Percentiles rank a stretch among this genome's conserved stretches.
These are phyloP conservation scores for Phenoliferia sp. DNA, from an alignment of 1,284 basidiomycete species.

Conservation along the genomic window DNA sequence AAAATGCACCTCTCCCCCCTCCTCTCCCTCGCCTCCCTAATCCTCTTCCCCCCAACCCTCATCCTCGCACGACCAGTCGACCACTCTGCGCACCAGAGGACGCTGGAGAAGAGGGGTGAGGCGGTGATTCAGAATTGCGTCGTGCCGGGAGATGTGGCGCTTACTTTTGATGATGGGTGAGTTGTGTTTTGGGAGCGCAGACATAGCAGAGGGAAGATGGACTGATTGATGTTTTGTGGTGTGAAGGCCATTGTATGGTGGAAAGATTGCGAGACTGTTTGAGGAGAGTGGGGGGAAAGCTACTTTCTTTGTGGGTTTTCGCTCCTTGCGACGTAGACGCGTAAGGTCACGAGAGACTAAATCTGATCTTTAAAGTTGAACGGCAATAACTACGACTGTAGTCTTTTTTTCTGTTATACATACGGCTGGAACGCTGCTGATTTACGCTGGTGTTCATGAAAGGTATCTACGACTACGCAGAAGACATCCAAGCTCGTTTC, in stretches of 20 bases:
- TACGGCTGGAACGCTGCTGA: too few relatives aligned
- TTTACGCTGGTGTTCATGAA: not conserved
- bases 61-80: too few relatives aligned
- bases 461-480: conserved; percentile 34
- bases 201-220: not conserved
- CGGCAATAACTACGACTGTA: not conserved
- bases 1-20: too few relatives aligned
- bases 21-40: too few relatives aligned
- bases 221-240: not conserved
- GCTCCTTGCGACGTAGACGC: not conserved
- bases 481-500: conserved; percentile 29
- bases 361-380: not conserved
- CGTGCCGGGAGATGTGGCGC: conserved; percentile 15
- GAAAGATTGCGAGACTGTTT: conserved; percentile 24
- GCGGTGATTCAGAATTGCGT: not conserved
- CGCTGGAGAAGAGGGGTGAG: not conserved
- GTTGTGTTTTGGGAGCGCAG: not conserved
- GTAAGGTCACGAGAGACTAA: not conserved
- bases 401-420: not conserved
- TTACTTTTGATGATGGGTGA: conserved; percentile 36
- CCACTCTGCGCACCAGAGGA: too few relatives aligned
- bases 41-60: too few relatives aligned
- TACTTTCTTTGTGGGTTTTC: conserved; percentile 28
- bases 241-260: conserved; percentile 18
- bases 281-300: conserved; percentile 18